These are phyloP conservation scores for Plasmodium vivax DNA, from an alignment of 169 alveolate genomes.

Conservation along the genomic window DNA sequence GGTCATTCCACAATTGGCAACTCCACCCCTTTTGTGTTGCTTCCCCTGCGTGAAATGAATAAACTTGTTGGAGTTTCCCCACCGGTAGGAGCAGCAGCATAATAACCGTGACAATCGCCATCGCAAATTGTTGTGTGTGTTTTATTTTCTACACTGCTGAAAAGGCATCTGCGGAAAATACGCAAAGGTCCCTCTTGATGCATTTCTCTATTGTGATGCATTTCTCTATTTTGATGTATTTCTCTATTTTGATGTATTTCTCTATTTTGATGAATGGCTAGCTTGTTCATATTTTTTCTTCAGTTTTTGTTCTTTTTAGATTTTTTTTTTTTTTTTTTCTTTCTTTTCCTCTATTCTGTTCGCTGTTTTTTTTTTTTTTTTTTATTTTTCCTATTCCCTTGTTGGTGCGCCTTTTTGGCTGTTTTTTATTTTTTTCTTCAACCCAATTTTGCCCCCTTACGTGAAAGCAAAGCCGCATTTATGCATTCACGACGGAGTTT, in stretches of 20 bases:
- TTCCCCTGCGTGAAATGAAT: not conserved
- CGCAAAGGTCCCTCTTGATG: not conserved
- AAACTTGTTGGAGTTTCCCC: not conserved
- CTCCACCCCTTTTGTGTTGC: not conserved
- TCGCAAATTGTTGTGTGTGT: not conserved
- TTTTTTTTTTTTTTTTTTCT: not conserved
- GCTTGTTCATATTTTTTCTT: not conserved
- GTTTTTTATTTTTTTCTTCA: not conserved
- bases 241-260: constrained; percentile 1
- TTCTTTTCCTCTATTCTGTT: not conserved
- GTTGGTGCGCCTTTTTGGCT: constrained; percentile 1
- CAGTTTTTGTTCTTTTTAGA: not conserved
- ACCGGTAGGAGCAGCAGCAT: not conserved
- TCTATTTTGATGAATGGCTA: not conserved
- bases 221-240: not conserved
- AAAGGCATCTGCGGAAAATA: not conserved
- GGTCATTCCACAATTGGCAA: not conserved
- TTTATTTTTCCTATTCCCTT: not conserved
- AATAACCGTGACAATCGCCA: not conserved
- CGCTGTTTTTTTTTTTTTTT: not conserved
- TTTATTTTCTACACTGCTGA: not conserved
- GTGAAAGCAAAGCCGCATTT: not conserved
- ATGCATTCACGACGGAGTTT: not conserved
- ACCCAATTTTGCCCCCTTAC: not conserved
- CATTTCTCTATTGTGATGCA: not conserved